Base-by-base conservation (phyloP, 2,329 filamentous ascomycete genomes). In the Aureobasidium sp. region DNA sequence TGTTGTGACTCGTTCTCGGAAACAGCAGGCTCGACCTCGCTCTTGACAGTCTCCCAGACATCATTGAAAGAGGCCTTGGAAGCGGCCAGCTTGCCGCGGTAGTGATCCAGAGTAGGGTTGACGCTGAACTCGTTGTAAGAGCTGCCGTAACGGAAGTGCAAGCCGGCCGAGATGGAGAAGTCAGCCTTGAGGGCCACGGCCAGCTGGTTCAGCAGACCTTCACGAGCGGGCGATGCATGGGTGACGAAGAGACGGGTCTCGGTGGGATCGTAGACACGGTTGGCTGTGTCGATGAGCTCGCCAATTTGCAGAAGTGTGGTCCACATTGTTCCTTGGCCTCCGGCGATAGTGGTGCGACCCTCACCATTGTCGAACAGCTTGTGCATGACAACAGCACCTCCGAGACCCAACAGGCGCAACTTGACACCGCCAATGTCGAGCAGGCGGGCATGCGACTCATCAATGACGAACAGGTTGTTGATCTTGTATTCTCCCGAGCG, bases 91-190 rank as follows among this genome's bases (percentile, higher is more conserved):
- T 99, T 99, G 72, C 94, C 95, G 63, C 95, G 91, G 77, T 99
- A 99, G 77, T 99, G 94, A 70, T 99, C 94, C 61, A 99, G 81
- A 0, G 93, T 97, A 2, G 94, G 95, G 75, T 99, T 99, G 72
- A 99, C 94, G 66, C 92, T 97, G 78, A 99, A 99, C 75, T 99
- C 95, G 77, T 99, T 99, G 82, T 99, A 99, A 0, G 95, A 99
- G 75, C 93, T 97, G 66, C 95, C 94, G 69, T 99, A 99, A 67
- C 94, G 85, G 86, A 99, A 99, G 77, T 99, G 94, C 31, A 99
- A 86, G 70, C 94, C 94, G 54, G 94, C 94, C 12, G 94, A 99
- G 71, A 99, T 88, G 27, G 94, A 99, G 76, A 99, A 99, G 74
- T 99, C 94, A 37, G 94, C 92, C 78, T 99, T 99, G 59, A 99